Conservation (phyloP, 1,284 basidiomycete species). For the Moesziomyces sp. region DNA sequence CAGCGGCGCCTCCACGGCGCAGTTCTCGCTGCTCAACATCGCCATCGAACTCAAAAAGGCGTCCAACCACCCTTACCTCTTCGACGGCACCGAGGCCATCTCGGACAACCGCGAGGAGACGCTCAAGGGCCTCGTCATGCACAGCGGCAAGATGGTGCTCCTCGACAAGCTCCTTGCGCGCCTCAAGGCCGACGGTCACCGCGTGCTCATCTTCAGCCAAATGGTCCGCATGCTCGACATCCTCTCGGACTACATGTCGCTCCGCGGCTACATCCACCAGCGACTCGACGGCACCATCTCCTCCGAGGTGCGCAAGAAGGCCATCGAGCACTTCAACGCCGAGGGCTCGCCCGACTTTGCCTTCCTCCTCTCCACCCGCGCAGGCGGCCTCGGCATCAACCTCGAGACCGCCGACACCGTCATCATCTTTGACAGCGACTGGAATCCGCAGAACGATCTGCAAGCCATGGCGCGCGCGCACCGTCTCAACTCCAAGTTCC, state of each 20-base stretch:
- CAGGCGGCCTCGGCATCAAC: slow-evolving; percentile 67
- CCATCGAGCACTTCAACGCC: slow-evolving; percentile 81
- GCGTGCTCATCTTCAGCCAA: slow-evolving; percentile 78
- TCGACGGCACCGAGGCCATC: slow-evolving; percentile 90
- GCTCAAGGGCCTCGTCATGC: slow-evolving; percentile 69
- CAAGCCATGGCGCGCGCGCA: slow-evolving; percentile 97
- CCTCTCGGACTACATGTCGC: slow-evolving; percentile 92
- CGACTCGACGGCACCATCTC: slow-evolving; percentile 81
- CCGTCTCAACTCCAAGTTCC: slow-evolving; percentile 76
- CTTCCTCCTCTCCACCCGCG: slow-evolving; percentile 65
- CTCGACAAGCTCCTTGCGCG: slow-evolving; percentile 70
- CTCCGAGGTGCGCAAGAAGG: slow-evolving; percentile 84
- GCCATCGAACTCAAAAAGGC: slow-evolving; percentile 68
- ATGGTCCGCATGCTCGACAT: slow-evolving; percentile 99
- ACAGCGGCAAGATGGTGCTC: slow-evolving; percentile 71
- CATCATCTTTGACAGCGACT: slow-evolving; percentile 89
- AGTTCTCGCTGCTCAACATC: slow-evolving; percentile 79
- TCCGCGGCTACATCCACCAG: slow-evolving; percentile 86
- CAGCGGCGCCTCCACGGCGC: slow-evolving; percentile 78
- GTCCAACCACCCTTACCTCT: slow-evolving; percentile 92
- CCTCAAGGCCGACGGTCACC: slow-evolving; percentile 70
- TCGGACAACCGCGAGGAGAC: slow-evolving; percentile 82
- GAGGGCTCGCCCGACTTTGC: slow-evolving; percentile 76
- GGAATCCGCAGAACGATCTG: slow-evolving; percentile 98
- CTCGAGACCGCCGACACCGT: slow-evolving; percentile 92